phyloP scores from a whole-genome alignment of 495 filamentous ascomycete species.

The Aspergillus sclerotiicarbonarius region DNA sequence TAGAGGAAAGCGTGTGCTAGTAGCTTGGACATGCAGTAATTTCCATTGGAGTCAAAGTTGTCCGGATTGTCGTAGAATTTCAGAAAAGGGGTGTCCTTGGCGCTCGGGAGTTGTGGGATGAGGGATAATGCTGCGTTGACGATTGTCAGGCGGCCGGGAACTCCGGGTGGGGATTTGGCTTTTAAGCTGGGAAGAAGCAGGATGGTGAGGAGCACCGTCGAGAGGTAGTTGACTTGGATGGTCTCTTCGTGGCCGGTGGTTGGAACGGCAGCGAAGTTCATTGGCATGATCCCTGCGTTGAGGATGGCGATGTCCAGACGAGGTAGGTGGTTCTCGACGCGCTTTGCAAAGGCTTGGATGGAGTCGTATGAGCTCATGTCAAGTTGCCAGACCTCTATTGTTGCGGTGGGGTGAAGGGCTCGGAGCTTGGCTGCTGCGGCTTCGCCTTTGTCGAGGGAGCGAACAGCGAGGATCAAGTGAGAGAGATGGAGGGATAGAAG shows the following conservation, averaged over 20 bases:
- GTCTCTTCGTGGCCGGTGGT: conserved; percentile 10
- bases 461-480: conserved; percentile 1
- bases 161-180: conserved; percentile 22
- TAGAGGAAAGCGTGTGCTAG: conserved; percentile 41
- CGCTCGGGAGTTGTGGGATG: conserved; percentile 31
- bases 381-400: not conserved
- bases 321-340: not conserved
- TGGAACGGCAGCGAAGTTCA: conserved; percentile 11
- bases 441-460: not conserved
- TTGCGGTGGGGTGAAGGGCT: not conserved
- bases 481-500: not conserved
- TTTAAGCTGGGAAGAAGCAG: conserved; percentile 43
- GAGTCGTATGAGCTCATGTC: conserved; percentile 1
- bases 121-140: conserved; percentile 36
- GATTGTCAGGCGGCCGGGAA: conserved; percentile 40
- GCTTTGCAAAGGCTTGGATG: not conserved
- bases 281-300: conserved; percentile 30
- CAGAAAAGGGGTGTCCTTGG: conserved; percentile 34
- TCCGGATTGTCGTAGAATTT: conserved; percentile 41
- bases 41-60: conserved; percentile 30
- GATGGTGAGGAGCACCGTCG: conserved; percentile 46
- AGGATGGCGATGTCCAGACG: not conserved
- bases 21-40: conserved; percentile 43
- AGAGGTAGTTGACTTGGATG: conserved; percentile 38
- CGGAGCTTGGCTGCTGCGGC: not conserved